Conservation (phyloP, 2,329 filamentous ascomycete species). For the Phialophora tarda region DNA sequence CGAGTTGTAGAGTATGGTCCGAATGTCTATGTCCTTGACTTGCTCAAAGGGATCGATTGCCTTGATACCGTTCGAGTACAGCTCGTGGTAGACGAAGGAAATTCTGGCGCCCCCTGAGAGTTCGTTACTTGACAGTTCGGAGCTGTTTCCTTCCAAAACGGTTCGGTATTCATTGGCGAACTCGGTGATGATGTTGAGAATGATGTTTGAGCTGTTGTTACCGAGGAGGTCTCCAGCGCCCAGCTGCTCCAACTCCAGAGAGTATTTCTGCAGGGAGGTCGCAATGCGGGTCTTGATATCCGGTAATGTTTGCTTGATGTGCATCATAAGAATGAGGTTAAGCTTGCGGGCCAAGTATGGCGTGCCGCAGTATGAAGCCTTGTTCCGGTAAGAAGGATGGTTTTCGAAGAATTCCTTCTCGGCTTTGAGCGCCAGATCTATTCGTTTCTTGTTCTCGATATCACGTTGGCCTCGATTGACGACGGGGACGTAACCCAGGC, state of each 20-base stretch:
- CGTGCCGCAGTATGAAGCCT: constrained; percentile 97
- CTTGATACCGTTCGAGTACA: constrained; percentile 97
- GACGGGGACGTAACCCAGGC: constrained; percentile 93
- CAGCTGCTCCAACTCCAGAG: constrained; percentile 76
- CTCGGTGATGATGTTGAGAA: constrained; percentile 98
- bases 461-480: constrained; percentile 98
- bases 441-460: constrained; percentile 97
- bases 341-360: constrained; percentile 96
- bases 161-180: constrained; percentile 98
- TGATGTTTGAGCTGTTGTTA: constrained; percentile 90
- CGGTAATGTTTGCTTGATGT: constrained; percentile 98
- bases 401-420: constrained; percentile 98
- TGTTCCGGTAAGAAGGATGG: constrained; percentile 98
- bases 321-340: constrained; percentile 99
- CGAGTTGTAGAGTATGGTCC: constrained; percentile 97
- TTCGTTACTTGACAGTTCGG: constrained; percentile 91
- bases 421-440: constrained; percentile 85
- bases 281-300: constrained; percentile 98
- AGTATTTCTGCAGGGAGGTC: constrained; percentile 92
- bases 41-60: constrained; percentile 96
- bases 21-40: constrained; percentile 96
- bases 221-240: constrained; percentile 88
- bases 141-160: constrained; percentile 94
- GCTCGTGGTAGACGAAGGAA: constrained; percentile 98
- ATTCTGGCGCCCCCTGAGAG: constrained; percentile 97